Evolutionary conservation across 2,329 filamentous ascomycete species (phyloP).

Genomic region (Tothia fuscella): DNA sequence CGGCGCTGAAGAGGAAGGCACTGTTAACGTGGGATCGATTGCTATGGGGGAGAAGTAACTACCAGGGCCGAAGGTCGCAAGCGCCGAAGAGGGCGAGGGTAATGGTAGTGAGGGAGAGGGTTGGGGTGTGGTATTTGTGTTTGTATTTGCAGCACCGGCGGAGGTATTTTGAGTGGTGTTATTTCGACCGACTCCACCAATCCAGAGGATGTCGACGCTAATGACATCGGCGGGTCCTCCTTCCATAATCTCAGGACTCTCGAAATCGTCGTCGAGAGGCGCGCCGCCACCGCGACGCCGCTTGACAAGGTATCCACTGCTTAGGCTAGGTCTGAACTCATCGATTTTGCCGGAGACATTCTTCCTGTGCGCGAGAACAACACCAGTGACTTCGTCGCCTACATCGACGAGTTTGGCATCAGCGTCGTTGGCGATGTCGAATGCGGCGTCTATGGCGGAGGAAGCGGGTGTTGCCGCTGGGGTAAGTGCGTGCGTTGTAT

Average conservation of each 20-base stretch:
- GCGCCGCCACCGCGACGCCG: background rate
- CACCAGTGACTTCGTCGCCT: slow-evolving; percentile 65
- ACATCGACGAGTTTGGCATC: slow-evolving; percentile 61
- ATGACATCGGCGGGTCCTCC: slow-evolving; percentile 21
- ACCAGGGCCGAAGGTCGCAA: slow-evolving; percentile 14
- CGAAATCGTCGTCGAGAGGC: background rate
- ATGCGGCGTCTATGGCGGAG: slow-evolving; percentile 24
- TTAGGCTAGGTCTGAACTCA: slow-evolving; percentile 5
- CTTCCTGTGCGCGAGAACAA: slow-evolving; percentile 52
- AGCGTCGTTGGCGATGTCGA: slow-evolving; percentile 38
- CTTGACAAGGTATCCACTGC: background rate
- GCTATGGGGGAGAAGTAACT: background rate
- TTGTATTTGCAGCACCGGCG: background rate
- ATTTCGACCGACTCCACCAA: no score
- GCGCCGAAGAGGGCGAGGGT: slow-evolving; percentile 14
- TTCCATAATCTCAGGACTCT: background rate
- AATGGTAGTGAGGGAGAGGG: background rate
- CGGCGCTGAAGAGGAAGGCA: background rate
- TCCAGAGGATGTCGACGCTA: slow-evolving; percentile 34
- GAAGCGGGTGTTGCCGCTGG: slow-evolving; percentile 55
- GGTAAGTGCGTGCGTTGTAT: slow-evolving; percentile 38
- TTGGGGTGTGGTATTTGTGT: background rate
- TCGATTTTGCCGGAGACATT: slow-evolving; percentile 13
- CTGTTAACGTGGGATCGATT: background rate
- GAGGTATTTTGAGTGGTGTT: no score